phyloP scores from a whole-genome alignment of 2,329 filamentous ascomycete genomes.

The Fusarium graminum region DNA sequence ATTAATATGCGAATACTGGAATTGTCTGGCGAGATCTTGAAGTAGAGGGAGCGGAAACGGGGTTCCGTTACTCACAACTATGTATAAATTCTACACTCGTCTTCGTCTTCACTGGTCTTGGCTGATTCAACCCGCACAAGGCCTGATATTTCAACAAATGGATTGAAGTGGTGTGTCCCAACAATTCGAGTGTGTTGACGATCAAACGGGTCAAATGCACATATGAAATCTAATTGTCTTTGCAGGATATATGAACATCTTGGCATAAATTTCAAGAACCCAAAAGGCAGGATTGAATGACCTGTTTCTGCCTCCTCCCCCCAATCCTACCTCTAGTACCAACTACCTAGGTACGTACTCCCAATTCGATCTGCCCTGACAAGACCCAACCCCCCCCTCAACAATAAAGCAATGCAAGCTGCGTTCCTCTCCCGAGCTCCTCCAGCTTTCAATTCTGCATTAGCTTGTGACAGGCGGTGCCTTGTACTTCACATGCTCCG shows the following conservation, averaged over 20 bases:
- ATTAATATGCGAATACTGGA: constrained; percentile 24
- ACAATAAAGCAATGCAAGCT: constrained; percentile 26
- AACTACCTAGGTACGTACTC: not conserved
- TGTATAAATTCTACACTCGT: constrained; percentile 5
- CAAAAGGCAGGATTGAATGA: constrained; percentile 16
- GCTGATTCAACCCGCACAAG: constrained; percentile 2
- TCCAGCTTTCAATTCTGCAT: constrained; percentile 27
- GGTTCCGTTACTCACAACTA: constrained; percentile 1
- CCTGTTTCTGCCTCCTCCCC: constrained; percentile 10
- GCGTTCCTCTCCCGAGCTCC: constrained; percentile 3
- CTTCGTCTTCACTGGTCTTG: constrained; percentile 21
- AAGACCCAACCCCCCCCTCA: constrained; percentile 12
- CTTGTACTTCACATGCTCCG: not conserved
- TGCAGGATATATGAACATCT: not conserved
- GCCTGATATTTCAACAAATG: constrained; percentile 22
- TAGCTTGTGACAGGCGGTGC: constrained; percentile 17
- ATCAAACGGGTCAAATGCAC: constrained; percentile 13
- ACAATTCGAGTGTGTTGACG: not conserved
- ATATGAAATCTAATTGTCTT: not conserved
- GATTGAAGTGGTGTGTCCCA: constrained; percentile 40
- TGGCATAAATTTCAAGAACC: not conserved
- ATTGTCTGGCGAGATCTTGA: constrained; percentile 11
- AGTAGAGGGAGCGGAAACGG: not conserved
- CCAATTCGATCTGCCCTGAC: constrained; percentile 17
- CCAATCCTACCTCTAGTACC: constrained; percentile 18